Base-by-base conservation (phyloP, 1,139 yeast genomes). In the Taphrina flavorubra region DNA sequence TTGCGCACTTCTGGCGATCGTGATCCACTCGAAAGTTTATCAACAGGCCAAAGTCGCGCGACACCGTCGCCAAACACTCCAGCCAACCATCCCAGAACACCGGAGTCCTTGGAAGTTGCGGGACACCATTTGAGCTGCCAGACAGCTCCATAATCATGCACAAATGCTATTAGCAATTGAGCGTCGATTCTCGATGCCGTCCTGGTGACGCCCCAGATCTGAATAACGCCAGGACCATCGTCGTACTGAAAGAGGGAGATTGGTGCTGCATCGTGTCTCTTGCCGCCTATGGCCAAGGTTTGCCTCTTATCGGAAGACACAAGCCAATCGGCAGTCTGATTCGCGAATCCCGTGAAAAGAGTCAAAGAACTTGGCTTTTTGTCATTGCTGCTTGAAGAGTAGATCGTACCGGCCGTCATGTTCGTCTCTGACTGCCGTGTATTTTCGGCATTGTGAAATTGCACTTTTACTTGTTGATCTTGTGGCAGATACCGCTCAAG, bases 51-150 rank as follows among this genome's bases (percentile, higher is more conserved):
- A n/a, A 65, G 36, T 44, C 68, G 40, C 6, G 37, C 39, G 3
- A 36, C 34, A 7, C 68, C 68, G 34, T 65, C 68, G 46, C 64
- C 56, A 57, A 65, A 65, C 14, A 65, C 63, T n/a, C 46, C 59
- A 18, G 68, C 68, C 20, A 65, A 36, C 46, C 42, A 56, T 6
- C 68, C 68, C 3, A 65, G n/a, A 16, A 47, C 20, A 7, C 49
- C n/a, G 1, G 42, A 34, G 31, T 31, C 39, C 20, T n/a, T 34
- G 16, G 68, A 56, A 6, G 16, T 25, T 46, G 63, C 62, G 25
- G 68, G 68, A 46, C 64, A 65, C 68, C 68, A 65, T 37, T 65
- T 65, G 25, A 65, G 40, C 25, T 44, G 44, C 68, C 68, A 65
- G 31, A 39, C 37, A 6, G 55, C 39, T 8, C 68, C 68, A 37